Evolutionary conservation across 2,329 filamentous ascomycete genomes (phyloP).

Genomic region (Scedosporium aurantiacum): DNA sequence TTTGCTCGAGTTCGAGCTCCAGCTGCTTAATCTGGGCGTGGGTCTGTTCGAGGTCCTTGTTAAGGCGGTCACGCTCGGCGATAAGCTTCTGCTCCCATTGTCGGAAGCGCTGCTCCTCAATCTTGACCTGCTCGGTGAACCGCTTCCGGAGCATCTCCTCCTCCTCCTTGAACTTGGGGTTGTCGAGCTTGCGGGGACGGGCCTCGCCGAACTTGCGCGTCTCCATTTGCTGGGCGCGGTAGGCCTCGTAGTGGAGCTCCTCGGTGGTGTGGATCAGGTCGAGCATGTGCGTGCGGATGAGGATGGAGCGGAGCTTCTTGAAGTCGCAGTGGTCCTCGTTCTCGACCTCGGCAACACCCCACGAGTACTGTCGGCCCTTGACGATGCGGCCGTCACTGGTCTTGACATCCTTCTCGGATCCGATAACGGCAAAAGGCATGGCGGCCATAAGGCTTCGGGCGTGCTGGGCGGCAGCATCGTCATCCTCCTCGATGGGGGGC

Average conservation of each 20-base stretch:
- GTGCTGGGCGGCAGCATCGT: conserved; percentile 90
- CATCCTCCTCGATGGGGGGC: conserved; percentile 94
- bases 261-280: conserved; percentile 99
- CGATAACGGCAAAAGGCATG: conserved; percentile 98
- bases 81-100: conserved; percentile 99
- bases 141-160: conserved; percentile 97
- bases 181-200: conserved; percentile 93
- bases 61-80: conserved; percentile 92
- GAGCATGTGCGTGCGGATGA: conserved; percentile 99
- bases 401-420: conserved; percentile 98
- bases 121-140: conserved; percentile 99
- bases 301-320: conserved; percentile 98
- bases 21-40: conserved; percentile 89
- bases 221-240: conserved; percentile 99
- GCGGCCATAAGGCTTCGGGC: conserved; percentile 89
- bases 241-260: conserved; percentile 98
- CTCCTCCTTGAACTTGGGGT: conserved; percentile 99
- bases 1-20: conserved; percentile 82
- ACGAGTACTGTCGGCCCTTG: conserved; percentile 97
- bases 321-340: conserved; percentile 99
- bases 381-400: conserved; percentile 91
- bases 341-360: conserved; percentile 98
- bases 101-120: conserved; percentile 97
- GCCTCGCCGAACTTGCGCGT: conserved; percentile 98
- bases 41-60: conserved; percentile 98